Percentiles rank a stretch among this genome's conserved stretches.
These are phyloP conservation scores for Hypericum androsaemum DNA, from an alignment of 345 rosid genomes.

Conservation along the genomic window DNA sequence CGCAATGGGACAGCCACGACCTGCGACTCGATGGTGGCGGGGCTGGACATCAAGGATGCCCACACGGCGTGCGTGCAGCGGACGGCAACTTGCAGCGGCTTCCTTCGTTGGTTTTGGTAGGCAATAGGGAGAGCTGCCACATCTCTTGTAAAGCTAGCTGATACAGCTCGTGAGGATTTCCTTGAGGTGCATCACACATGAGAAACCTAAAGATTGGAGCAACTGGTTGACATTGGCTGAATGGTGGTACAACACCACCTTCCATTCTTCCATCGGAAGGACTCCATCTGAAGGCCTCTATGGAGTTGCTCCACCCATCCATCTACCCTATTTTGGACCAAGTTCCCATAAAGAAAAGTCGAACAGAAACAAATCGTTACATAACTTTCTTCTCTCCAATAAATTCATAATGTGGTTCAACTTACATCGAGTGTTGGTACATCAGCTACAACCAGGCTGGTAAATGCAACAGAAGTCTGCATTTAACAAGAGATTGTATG, in stretches of 20 bases:
- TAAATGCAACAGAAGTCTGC: slow-evolving; percentile 83
- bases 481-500: slow-evolving; percentile 10
- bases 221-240: too few species aligned
- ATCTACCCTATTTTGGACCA: too few species aligned
- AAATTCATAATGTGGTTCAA: slow-evolving; percentile 7
- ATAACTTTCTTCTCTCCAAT: background rate
- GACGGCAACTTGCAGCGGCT: too few species aligned
- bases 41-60: too few species aligned
- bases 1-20: too few species aligned
- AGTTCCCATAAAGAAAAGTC: background rate
- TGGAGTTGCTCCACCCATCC: too few species aligned
- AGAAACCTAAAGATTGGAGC: too few species aligned
- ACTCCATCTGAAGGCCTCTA: slow-evolving; percentile 83
- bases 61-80: too few species aligned
- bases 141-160: slow-evolving; percentile 83
- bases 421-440: slow-evolving; percentile 78
- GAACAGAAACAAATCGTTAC: background rate
- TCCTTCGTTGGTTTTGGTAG: slow-evolving; percentile 21
- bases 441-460: slow-evolving; percentile 65
- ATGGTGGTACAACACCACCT: slow-evolving; percentile 63
- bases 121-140: slow-evolving; percentile 81
- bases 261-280: slow-evolving; percentile 66
- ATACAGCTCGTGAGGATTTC: slow-evolving; percentile 87
- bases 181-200: too few species aligned
- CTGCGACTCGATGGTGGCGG: too few species aligned